A percentile compares a stretch with the other conserved stretches of the same genome.
Evolutionary conservation across 2,329 filamentous ascomycete genomes (phyloP).

Genomic region (Teratosphaeria gauchensis): DNA sequence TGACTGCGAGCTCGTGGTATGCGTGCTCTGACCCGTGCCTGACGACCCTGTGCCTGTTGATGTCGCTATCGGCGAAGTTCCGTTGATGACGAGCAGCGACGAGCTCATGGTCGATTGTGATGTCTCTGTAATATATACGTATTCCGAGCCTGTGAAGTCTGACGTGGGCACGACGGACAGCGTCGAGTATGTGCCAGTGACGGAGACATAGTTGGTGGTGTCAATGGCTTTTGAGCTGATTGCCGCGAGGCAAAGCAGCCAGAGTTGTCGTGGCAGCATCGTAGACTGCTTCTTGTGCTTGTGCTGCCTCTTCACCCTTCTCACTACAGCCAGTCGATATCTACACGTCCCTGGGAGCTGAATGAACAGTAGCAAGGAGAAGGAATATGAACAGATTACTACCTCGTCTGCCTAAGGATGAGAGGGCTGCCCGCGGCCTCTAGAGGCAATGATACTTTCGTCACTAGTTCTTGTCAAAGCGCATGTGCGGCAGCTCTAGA

Average conservation of each 20-base stretch:
- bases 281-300: neutral
- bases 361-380: neutral
- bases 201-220: conserved; percentile 12
- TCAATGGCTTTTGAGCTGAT: conserved; percentile 22
- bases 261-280: conserved; percentile 20
- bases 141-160: conserved; percentile 18
- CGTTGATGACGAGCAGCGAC: neutral
- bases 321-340: neutral
- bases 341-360: neutral
- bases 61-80: conserved; percentile 13
- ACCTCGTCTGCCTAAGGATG: neutral
- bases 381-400: neutral
- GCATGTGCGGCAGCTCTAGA: neutral
- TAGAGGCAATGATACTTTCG: neutral
- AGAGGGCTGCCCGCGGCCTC: neutral
- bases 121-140: conserved; percentile 18
- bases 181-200: conserved; percentile 15
- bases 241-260: conserved; percentile 27
- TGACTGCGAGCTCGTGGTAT: conserved; percentile 11
- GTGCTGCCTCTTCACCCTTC: neutral
- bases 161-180: conserved; percentile 14
- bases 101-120: conserved; percentile 15
- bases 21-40: conserved; percentile 25
- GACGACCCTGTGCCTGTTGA: conserved; percentile 39
- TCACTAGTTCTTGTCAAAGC: neutral